These are phyloP conservation scores for Tardiomyces blankii DNA, from an alignment of 1,139 yeast species.

Conservation along the genomic window DNA sequence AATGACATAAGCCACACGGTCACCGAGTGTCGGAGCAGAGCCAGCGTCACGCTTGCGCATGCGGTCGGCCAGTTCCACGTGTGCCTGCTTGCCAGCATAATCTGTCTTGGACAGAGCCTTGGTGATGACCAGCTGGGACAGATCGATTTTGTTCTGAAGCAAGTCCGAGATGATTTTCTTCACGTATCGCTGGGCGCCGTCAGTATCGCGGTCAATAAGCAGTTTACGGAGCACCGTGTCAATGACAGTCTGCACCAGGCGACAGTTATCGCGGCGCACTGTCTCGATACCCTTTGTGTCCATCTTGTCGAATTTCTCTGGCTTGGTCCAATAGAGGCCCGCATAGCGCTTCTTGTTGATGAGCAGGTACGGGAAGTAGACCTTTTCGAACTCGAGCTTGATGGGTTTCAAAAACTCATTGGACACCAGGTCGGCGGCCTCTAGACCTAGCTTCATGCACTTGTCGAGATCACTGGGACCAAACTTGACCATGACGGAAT, in stretches of 20 bases:
- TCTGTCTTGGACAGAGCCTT: constrained; percentile 85
- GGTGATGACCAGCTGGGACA: constrained; percentile 88
- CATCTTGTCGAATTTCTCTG: constrained; percentile 87
- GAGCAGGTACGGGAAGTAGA: constrained; percentile 84
- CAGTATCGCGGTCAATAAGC: constrained; percentile 82
- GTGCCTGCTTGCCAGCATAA: constrained; percentile 94
- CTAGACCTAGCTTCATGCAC: constrained; percentile 87
- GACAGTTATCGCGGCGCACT: constrained; percentile 94
- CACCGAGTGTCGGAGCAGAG: constrained; percentile 93
- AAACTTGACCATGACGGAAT: constrained; percentile 97
- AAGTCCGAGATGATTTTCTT: constrained; percentile 84
- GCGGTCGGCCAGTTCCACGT: constrained; percentile 89
- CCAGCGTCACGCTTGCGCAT: constrained; percentile 97
- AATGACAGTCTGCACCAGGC: constrained; percentile 87
- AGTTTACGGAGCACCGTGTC: constrained; percentile 82
- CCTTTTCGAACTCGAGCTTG: constrained; percentile 93
- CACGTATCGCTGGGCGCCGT: constrained; percentile 74
- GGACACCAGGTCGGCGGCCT: constrained; percentile 87
- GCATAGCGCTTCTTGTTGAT: constrained; percentile 97
- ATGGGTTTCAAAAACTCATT: constrained; percentile 72
- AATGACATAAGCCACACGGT: constrained; percentile 95
- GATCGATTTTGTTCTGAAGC: constrained; percentile 81
- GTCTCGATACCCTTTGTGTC: constrained; percentile 98
- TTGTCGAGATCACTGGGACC: constrained; percentile 74
- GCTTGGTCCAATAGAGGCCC: constrained; percentile 90